Percentiles rank a stretch among this genome's conserved stretches.
Conservation (phyloP, 306 rosid genomes). For the Lablab purpureus region DNA sequence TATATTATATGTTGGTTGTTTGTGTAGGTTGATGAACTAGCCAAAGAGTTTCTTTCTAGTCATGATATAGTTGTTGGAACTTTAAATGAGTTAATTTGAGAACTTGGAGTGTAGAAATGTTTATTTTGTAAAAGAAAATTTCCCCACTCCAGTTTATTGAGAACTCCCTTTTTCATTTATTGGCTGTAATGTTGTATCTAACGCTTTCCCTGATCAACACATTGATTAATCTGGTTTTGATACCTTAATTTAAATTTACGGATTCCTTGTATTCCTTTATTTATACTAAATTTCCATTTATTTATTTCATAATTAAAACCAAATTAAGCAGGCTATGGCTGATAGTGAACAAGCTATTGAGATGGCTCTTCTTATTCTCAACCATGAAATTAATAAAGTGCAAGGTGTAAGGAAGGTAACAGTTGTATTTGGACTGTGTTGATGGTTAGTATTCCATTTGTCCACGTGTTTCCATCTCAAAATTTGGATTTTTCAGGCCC, state of each 20-base stretch:
- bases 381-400: constrained; percentile 71
- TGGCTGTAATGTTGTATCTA: constrained; percentile 10
- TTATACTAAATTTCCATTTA: constrained; percentile 51
- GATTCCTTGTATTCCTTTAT: constrained; percentile 34
- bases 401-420: constrained; percentile 84
- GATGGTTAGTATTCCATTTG: constrained; percentile 33
- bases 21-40: constrained; percentile 16
- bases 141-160: not conserved
- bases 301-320: constrained; percentile 66
- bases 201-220: not conserved
- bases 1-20: not conserved
- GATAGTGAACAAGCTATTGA: constrained; percentile 85
- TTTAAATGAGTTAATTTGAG: constrained; percentile 27
- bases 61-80: constrained; percentile 17
- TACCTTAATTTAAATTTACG: constrained; percentile 30
- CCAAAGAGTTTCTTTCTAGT: not conserved
- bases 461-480: constrained; percentile 28
- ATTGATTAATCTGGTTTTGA: constrained; percentile 22
- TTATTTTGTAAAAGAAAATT: not conserved
- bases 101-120: constrained; percentile 2
- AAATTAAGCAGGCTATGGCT: constrained; percentile 63
- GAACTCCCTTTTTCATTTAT: not conserved
- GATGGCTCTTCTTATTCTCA: constrained; percentile 76
- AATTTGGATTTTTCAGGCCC: constrained; percentile 73
- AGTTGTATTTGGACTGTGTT: constrained; percentile 18